A percentile compares a stretch with the other conserved stretches of the same genome.
Conservation (phyloP, 169 alveolate genomes). For the Cystoisospora suis region DNA sequence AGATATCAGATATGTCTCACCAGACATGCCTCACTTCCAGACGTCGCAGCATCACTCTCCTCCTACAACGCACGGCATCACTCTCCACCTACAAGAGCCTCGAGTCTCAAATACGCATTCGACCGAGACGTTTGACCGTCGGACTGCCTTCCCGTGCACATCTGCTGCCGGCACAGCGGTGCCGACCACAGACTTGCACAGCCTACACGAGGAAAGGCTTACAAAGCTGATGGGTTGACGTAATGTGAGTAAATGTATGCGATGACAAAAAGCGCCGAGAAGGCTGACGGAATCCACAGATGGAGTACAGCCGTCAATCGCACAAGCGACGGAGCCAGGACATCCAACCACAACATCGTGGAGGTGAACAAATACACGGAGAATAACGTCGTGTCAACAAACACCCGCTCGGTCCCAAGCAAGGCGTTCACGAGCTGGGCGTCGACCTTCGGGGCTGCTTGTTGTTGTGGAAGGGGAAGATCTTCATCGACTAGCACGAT, state of each 20-base stretch:
- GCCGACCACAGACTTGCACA: too few relatives aligned
- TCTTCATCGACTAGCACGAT: not conserved
- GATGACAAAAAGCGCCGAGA: not conserved
- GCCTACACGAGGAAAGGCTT: too few relatives aligned
- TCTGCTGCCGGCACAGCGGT: too few relatives aligned
- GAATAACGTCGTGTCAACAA: slow-evolving; percentile 21
- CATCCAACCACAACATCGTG: slow-evolving; percentile 13
- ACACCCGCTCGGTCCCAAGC: slow-evolving; percentile 8
- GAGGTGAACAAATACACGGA: not conserved
- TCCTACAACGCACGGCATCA: too few relatives aligned
- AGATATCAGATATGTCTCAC: not conserved
- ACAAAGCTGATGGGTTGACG: not conserved
- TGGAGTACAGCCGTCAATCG: slow-evolving; percentile 4
- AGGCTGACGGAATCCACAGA: slow-evolving; percentile 5
- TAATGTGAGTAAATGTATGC: slow-evolving; percentile 7
- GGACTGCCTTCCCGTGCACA: too few relatives aligned
- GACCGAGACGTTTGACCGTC: too few relatives aligned
- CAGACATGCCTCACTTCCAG: too few relatives aligned
- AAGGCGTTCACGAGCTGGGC: not conserved
- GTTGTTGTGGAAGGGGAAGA: not conserved
- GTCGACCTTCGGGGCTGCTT: not conserved
- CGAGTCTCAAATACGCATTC: too few relatives aligned
- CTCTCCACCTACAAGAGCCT: too few relatives aligned
- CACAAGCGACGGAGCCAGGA: slow-evolving; percentile 14
- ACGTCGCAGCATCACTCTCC: too few relatives aligned